These are phyloP conservation scores for Pseudocercospora fijiensis DNA, from an alignment of 2,329 filamentous ascomycete genomes.

Conservation along the genomic window DNA sequence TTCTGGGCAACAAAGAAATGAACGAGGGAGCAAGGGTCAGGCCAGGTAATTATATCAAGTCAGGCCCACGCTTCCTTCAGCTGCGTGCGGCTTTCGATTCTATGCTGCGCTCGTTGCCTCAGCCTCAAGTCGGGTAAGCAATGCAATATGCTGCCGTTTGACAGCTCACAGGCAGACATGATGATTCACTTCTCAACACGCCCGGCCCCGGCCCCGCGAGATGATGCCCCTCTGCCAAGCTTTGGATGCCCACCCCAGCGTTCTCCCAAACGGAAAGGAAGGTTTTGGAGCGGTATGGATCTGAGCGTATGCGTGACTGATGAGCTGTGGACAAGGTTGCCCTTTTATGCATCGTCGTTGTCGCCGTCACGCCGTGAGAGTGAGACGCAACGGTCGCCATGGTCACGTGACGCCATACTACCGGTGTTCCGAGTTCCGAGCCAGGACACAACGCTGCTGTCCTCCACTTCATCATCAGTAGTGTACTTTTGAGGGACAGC, in stretches of 20 bases:
- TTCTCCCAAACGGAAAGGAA: not conserved
- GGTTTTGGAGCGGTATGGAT: not conserved
- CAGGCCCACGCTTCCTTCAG: conserved; percentile 8
- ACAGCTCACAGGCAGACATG: not conserved
- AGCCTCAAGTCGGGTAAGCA: not conserved
- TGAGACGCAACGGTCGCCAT: not conserved
- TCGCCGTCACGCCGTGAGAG: too few species aligned
- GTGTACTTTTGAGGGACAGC: too few species aligned
- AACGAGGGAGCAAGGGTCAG: not conserved
- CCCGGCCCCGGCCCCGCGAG: not conserved
- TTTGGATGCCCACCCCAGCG: too few species aligned
- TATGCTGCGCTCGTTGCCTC: not conserved
- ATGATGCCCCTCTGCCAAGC: not conserved
- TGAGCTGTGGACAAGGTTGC: not conserved
- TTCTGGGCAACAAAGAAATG: not conserved
- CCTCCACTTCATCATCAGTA: not conserved
- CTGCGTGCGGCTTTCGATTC: not conserved
- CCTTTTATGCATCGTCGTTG: not conserved
- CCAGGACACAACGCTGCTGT: not conserved
- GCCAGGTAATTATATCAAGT: not conserved
- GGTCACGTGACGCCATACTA: not conserved
- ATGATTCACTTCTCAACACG: not conserved
- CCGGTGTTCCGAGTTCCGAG: not conserved
- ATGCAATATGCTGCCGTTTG: not conserved
- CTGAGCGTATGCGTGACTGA: too few species aligned